Conservation (phyloP, 129 eudicot genomes). For the Daucus carota region DH1_v3.0 NC_030385.2:2954501-2955000, state of each 20-base stretch:
- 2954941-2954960: not conserved
- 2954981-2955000: too few relatives aligned
- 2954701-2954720: not conserved
- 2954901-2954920: not conserved
- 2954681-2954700: constrained; percentile 50
- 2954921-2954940: not conserved
- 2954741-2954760: constrained; percentile 1
- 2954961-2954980: too few relatives aligned
- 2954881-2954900: not conserved
- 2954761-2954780: constrained; percentile 1
- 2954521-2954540: constrained; percentile 69
- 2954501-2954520: constrained; percentile 55
- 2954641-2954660: constrained; percentile 94
- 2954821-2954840: constrained; percentile 61
- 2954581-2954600: constrained; percentile 77
- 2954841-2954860: constrained; percentile 82
- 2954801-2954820: constrained; percentile 97
- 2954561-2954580: constrained; percentile 95
- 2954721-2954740: not conserved
- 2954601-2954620: constrained; percentile 74
- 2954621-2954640: constrained; percentile 80
- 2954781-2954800: constrained; percentile 31
- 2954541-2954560: constrained; percentile 68
- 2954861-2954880: constrained; percentile 67
- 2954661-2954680: not conserved